phyloP scores from a whole-genome alignment of 2,329 filamentous ascomycete genomes.

The Ophiognomonia clavigignenti-juglandacearum region DNA sequence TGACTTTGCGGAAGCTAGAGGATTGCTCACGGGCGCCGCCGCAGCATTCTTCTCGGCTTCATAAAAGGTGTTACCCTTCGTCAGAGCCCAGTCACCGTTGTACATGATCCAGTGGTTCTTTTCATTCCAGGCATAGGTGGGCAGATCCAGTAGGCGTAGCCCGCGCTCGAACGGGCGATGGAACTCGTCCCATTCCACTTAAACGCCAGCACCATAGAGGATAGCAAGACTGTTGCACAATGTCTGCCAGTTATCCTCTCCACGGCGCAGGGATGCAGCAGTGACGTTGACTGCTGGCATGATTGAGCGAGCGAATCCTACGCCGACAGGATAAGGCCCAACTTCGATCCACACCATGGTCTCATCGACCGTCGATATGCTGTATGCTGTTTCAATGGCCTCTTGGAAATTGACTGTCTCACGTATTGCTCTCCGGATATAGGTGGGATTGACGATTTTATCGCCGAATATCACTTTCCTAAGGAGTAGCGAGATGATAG shows the following conservation, averaged over 20 bases:
- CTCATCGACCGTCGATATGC: too few relatives aligned
- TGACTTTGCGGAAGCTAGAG: slow-evolving; percentile 41
- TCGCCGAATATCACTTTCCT: slow-evolving; percentile 57
- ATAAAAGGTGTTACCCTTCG: slow-evolving; percentile 67
- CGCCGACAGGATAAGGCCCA: slow-evolving; percentile 68
- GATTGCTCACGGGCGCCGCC: slow-evolving; percentile 30
- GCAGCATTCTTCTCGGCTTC: too few relatives aligned
- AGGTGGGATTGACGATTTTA: slow-evolving; percentile 53
- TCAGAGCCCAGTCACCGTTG: slow-evolving; percentile 65
- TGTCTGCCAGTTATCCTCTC: slow-evolving; percentile 62
- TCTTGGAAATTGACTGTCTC: slow-evolving; percentile 68
- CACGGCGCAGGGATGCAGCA: slow-evolving; percentile 57
- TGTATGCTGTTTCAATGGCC: too few relatives aligned
- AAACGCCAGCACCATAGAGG: slow-evolving; percentile 57
- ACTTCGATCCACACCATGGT: slow-evolving; percentile 69
- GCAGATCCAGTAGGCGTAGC: slow-evolving; percentile 57
- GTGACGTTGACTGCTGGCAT: slow-evolving; percentile 50
- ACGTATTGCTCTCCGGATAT: slow-evolving; percentile 61
- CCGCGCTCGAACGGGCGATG: slow-evolving; percentile 41
- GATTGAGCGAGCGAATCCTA: slow-evolving; percentile 62
- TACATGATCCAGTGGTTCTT: slow-evolving; percentile 67
- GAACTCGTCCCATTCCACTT: slow-evolving; percentile 67
- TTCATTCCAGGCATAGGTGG: slow-evolving; percentile 66
- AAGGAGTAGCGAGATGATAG: slow-evolving; percentile 64
- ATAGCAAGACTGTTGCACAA: slow-evolving; percentile 48